Evolutionary conservation across 2,329 filamentous ascomycete species (phyloP).

Genomic region (Ploettnerulaceae sp.): DNA sequence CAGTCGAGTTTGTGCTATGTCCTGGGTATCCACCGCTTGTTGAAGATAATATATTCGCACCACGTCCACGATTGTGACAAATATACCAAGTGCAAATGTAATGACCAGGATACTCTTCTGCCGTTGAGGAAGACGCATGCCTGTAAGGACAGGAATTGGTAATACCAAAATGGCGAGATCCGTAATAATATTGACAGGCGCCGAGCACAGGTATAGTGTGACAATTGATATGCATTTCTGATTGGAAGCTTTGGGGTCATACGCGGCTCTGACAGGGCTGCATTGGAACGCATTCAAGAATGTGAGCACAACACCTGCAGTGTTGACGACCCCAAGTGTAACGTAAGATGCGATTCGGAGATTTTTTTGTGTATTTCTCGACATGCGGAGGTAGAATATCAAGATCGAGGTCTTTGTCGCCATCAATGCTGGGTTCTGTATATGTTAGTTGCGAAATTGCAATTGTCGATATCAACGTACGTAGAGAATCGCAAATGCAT

Average conservation of each 20-base stretch:
- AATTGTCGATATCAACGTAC: slow-evolving; percentile 36
- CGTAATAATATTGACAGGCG: slow-evolving; percentile 87
- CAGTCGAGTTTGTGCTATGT: slow-evolving; percentile 28
- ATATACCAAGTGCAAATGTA: slow-evolving; percentile 82
- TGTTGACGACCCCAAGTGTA: slow-evolving; percentile 72
- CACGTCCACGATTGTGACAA: slow-evolving; percentile 83
- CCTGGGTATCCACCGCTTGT: slow-evolving; percentile 32
- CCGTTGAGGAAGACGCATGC: slow-evolving; percentile 76
- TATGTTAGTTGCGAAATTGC: slow-evolving; percentile 8
- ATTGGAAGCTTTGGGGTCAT: slow-evolving; percentile 38
- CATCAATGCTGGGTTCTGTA: slow-evolving; percentile 84
- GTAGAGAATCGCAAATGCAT: slow-evolving; percentile 60
- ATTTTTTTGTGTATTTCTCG: slow-evolving; percentile 69
- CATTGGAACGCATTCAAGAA: slow-evolving; percentile 88
- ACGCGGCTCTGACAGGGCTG: slow-evolving; percentile 66
- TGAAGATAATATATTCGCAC: slow-evolving; percentile 88
- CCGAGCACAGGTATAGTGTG: slow-evolving; percentile 66
- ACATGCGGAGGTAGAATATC: slow-evolving; percentile 81
- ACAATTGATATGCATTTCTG: slow-evolving; percentile 47
- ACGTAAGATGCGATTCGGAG: slow-evolving; percentile 79
- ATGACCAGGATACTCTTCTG: slow-evolving; percentile 85
- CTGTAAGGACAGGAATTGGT: slow-evolving; percentile 81
- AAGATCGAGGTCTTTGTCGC: slow-evolving; percentile 89
- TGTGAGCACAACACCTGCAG: slow-evolving; percentile 73
- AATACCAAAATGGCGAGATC: slow-evolving; percentile 83